phyloP scores from a whole-genome alignment of 345 rosid genomes.

The Euphorbia tirucalli region DNA sequence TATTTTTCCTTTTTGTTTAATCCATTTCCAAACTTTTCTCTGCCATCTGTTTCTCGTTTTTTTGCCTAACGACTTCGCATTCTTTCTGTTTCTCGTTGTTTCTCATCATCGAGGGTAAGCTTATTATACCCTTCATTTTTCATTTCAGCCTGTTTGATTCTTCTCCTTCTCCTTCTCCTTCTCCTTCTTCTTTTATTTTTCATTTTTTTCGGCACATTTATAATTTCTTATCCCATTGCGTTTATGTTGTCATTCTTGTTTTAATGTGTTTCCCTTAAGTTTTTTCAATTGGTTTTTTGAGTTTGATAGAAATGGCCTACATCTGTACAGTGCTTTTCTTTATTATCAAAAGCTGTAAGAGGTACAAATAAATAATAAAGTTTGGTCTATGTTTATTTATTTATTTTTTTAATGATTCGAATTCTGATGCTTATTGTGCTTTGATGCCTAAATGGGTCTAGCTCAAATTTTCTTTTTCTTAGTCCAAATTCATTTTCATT shows the following conservation, averaged over 20 bases:
- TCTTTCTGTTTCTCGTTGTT: too few species aligned
- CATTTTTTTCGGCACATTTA: neutral
- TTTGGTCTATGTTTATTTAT: neutral
- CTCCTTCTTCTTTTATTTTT: neutral
- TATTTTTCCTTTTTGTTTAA: neutral
- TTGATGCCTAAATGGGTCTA: too few species aligned
- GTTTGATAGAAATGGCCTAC: neutral
- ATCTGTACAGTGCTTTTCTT: neutral
- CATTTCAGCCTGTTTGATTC: neutral
- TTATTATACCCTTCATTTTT: neutral
- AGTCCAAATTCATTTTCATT: too few species aligned
- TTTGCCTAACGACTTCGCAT: neutral
- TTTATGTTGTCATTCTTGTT: neutral
- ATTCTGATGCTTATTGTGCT: neutral
- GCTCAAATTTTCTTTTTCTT: too few species aligned
- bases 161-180: neutral
- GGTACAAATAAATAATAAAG: constrained; percentile 7
- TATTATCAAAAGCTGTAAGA: neutral
- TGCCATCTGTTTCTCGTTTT: neutral
- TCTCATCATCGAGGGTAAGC: neutral
- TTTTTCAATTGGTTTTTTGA: neutral
- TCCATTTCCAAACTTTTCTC: too few species aligned
- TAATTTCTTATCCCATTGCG: neutral
- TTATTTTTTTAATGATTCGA: neutral
- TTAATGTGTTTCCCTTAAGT: neutral